Evolutionary conservation across 805 yeast species (phyloP).

Genomic region (Starmerella vitae): DNA sequence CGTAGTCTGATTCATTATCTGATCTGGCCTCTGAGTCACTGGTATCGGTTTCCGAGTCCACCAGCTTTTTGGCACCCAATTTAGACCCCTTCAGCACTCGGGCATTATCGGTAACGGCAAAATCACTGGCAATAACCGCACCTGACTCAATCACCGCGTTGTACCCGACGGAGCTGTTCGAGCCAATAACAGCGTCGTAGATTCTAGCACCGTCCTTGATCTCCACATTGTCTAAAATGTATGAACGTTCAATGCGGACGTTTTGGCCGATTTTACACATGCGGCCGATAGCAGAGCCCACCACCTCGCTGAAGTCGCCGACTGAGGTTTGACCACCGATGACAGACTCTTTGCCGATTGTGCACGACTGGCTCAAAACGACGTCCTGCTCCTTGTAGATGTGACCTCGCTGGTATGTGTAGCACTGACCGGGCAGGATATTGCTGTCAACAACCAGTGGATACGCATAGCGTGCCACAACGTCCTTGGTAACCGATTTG

Average conservation of each 20-base stretch:
- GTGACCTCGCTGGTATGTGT: conserved; percentile 68
- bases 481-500: conserved; percentile 80
- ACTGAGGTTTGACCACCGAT: conserved; percentile 66
- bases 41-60: conserved; percentile 8
- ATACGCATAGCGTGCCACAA: conserved; percentile 81
- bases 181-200: conserved; percentile 58
- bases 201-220: conserved; percentile 54
- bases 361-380: conserved; percentile 84
- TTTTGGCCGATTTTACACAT: conserved; percentile 73
- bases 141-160: conserved; percentile 50
- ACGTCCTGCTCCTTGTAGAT: conserved; percentile 80
- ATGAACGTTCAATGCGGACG: conserved; percentile 57
- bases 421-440: conserved; percentile 45
- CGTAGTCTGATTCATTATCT: conserved; percentile 12
- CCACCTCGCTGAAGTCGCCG: conserved; percentile 58
- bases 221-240: conserved; percentile 71
- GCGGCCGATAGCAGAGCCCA: conserved; percentile 70
- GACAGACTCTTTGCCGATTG: conserved; percentile 60
- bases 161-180: conserved; percentile 41
- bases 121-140: conserved; percentile 65
- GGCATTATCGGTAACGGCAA: conserved; percentile 44
- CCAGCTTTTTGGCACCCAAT: conserved; percentile 20
- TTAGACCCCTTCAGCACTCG: conserved; percentile 20
- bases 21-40: conserved; percentile 15
- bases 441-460: conserved; percentile 86